Conservation (phyloP, 2,329 filamentous ascomycete species). For the Xenoacremonium recifei region DNA sequence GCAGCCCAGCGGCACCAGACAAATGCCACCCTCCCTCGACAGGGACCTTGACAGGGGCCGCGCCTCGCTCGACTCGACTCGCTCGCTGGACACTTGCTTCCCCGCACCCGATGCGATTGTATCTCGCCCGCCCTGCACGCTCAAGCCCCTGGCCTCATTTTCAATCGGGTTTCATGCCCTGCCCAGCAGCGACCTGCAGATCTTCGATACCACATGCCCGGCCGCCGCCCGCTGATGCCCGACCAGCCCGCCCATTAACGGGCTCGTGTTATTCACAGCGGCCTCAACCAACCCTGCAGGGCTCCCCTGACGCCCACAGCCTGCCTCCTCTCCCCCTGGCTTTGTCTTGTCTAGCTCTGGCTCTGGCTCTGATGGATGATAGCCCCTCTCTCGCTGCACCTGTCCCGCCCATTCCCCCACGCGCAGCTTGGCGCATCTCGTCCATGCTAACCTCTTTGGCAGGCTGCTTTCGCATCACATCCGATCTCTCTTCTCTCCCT, state of each 20-base stretch:
- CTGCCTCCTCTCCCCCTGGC: background rate
- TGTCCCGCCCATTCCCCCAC: conserved; percentile 18
- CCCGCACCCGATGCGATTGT: conserved; percentile 23
- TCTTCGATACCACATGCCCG: conserved; percentile 16
- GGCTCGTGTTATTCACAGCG: conserved; percentile 19
- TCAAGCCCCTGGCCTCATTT: conserved; percentile 9
- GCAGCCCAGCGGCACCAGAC: too few species aligned
- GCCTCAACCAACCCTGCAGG: conserved; percentile 8
- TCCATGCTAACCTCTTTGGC: conserved; percentile 27
- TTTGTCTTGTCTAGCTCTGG: too few species aligned
- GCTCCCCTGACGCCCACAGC: too few species aligned
- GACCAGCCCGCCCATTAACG: conserved; percentile 16
- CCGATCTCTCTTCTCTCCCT: conserved; percentile 59
- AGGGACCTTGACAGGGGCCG: too few species aligned
- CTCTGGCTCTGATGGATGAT: too few species aligned
- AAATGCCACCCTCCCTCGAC: too few species aligned
- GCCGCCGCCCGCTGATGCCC: conserved; percentile 11
- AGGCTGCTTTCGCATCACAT: conserved; percentile 61
- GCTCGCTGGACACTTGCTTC: conserved; percentile 16
- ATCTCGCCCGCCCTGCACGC: conserved; percentile 8
- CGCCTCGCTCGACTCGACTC: too few species aligned
- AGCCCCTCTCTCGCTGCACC: conserved; percentile 13
- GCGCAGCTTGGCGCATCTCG: conserved; percentile 12
- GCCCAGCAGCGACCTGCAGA: too few species aligned
- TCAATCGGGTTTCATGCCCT: conserved; percentile 4